Percentiles rank a stretch among this genome's conserved stretches.
phyloP scores from a whole-genome alignment of 495 filamentous ascomycete genomes.

The Pseudomonodictys pantanalensis region DNA sequence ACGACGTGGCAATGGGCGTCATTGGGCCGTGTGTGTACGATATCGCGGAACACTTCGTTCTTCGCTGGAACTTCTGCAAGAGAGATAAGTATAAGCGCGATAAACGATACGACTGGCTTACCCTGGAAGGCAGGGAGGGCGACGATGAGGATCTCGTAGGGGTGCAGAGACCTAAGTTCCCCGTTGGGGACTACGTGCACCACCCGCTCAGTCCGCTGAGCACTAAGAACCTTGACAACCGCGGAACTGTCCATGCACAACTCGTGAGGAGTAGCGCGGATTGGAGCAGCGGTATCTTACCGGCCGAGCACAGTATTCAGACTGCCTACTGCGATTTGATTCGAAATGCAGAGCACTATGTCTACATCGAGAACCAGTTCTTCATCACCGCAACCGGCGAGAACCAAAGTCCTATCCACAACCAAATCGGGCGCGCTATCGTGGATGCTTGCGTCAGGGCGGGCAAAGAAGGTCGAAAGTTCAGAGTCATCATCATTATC shows the following conservation, averaged over 20 bases:
- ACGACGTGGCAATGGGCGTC: conserved; percentile 88
- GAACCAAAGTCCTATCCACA: conserved; percentile 78
- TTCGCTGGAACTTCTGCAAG: conserved; percentile 96
- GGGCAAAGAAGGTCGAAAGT: conserved; percentile 80
- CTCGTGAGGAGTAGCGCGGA: conserved; percentile 82
- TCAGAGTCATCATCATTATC: conserved; percentile 84
- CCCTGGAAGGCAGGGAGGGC: conserved; percentile 73
- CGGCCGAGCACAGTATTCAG: conserved; percentile 79
- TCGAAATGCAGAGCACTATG: conserved; percentile 77
- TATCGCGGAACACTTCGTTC: conserved; percentile 93
- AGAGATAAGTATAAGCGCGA: conserved; percentile 96
- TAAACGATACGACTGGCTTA: conserved; percentile 74
- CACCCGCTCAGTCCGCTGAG: conserved; percentile 70
- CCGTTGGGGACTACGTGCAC: conserved; percentile 79
- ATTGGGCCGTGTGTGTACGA: conserved; percentile 88
- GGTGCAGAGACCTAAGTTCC: conserved; percentile 80
- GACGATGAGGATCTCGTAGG: conserved; percentile 79
- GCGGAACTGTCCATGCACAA: conserved; percentile 77
- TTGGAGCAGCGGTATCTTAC: conserved; percentile 92
- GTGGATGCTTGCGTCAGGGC: conserved; percentile 85
- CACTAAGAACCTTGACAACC: conserved; percentile 51
- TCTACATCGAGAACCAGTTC: conserved; percentile 98
- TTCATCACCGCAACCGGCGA: conserved; percentile 86
- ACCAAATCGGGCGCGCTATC: conserved; percentile 80
- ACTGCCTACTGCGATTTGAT: conserved; percentile 89